phyloP scores from a whole-genome alignment of 1,284 basidiomycete species.

The Pterula multifida region DNA sequence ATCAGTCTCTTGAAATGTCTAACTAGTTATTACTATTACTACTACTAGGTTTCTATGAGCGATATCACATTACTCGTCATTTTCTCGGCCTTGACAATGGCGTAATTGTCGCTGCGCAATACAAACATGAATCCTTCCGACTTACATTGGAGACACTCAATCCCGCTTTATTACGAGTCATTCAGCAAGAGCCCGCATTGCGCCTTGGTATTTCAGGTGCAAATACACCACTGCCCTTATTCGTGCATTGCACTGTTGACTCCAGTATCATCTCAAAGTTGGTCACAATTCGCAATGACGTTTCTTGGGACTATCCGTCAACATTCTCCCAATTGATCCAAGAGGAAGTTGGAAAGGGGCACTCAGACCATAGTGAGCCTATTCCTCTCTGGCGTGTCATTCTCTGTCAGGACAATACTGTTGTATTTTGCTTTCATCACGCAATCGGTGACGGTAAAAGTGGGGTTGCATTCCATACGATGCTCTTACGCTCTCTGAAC shows the following conservation, averaged over 20 bases:
- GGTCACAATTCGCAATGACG: background rate
- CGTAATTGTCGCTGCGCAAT: background rate
- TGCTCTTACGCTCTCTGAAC: background rate
- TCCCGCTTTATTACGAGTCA: background rate
- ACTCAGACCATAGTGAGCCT: background rate
- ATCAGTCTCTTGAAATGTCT: background rate
- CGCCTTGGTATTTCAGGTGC: background rate
- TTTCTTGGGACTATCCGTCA: background rate
- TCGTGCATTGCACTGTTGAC: background rate
- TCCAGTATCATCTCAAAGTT: background rate
- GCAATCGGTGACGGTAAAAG: background rate
- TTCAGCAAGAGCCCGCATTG: background rate
- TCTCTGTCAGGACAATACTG: background rate
- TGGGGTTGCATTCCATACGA: constrained; percentile 1
- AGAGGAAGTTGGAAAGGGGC: background rate
- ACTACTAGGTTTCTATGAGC: background rate
- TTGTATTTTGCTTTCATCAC: background rate
- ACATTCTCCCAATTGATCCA: background rate
- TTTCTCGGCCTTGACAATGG: background rate
- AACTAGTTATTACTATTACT: background rate
- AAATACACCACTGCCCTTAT: background rate
- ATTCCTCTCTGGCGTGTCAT: constrained; percentile 1
- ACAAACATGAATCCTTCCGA: background rate
- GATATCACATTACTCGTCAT: background rate
- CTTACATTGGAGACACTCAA: background rate